Percentiles rank a stretch among this genome's conserved stretches.
These are phyloP conservation scores for Tilletia walkeri DNA, from an alignment of 1,284 basidiomycete genomes.

Conservation along the genomic window DNA sequence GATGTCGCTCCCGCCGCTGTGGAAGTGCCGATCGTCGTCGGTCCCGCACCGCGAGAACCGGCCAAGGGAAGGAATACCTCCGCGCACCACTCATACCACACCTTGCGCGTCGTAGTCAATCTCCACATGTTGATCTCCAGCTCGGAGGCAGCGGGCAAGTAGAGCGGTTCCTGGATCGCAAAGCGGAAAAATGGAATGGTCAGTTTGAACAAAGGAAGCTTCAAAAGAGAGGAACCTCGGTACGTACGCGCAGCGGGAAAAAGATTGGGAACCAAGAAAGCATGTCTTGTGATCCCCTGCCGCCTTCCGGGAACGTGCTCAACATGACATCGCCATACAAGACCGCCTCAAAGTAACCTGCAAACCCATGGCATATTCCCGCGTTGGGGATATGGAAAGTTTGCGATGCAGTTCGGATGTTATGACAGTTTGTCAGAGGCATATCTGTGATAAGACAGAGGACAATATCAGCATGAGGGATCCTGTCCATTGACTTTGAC, in stretches of 20 bases:
- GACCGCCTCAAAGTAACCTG: slow-evolving; percentile 95
- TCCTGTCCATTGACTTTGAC: no score
- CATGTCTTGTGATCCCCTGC: slow-evolving; percentile 82
- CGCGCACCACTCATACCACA: slow-evolving; percentile 99
- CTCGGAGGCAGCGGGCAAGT: slow-evolving; percentile 86
- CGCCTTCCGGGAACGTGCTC: slow-evolving; percentile 85
- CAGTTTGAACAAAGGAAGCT: no score
- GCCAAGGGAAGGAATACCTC: slow-evolving; percentile 75
- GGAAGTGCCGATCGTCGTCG: slow-evolving; percentile 15
- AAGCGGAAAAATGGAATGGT: no score
- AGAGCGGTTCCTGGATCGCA: slow-evolving; percentile 73
- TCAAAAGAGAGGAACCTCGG: background rate
- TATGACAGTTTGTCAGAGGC: slow-evolving; percentile 58
- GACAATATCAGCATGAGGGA: background rate
- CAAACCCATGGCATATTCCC: slow-evolving; percentile 91
- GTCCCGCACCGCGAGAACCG: slow-evolving; percentile 6
- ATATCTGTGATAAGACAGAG: slow-evolving; percentile 37
- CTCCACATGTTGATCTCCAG: slow-evolving; percentile 93
- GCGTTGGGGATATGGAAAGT: slow-evolving; percentile 92
- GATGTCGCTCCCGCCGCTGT: background rate
- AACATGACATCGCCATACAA: slow-evolving; percentile 83
- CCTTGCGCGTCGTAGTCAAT: slow-evolving; percentile 70
- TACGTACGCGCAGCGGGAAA: slow-evolving; percentile 66
- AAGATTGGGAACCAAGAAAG: slow-evolving; percentile 98
- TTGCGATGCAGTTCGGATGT: slow-evolving; percentile 55